These are phyloP conservation scores for Podospora didyma DNA, from an alignment of 495 filamentous ascomycete genomes.

Conservation along the genomic window DNA sequence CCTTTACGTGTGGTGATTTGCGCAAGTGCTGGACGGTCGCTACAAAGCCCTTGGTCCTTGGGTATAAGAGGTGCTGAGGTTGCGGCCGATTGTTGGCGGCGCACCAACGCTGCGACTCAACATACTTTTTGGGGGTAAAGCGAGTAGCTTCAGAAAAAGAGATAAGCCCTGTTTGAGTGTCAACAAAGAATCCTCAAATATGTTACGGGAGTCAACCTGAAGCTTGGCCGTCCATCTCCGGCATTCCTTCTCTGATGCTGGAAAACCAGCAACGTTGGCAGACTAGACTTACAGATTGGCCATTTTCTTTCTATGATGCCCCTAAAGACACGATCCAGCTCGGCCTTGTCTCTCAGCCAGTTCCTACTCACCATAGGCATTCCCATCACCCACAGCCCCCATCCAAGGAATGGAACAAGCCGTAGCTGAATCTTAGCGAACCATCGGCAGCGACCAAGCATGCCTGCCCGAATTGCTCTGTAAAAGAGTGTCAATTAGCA, in stretches of 20 bases:
- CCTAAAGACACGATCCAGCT: conserved; percentile 50
- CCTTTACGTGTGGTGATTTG: conserved; percentile 47
- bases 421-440: conserved; percentile 54
- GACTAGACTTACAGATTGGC: conserved; percentile 49
- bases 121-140: conserved; percentile 48
- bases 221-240: not conserved
- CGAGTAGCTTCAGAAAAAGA: conserved; percentile 57
- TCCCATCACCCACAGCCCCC: conserved; percentile 58
- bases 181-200: not conserved
- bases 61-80: conserved; percentile 52
- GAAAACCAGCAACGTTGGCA: not conserved
- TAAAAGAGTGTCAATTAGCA: too few species aligned
- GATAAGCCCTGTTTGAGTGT: conserved; percentile 47
- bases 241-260: too few species aligned
- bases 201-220: not conserved
- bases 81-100: conserved; percentile 39
- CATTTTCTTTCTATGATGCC: conserved; percentile 42
- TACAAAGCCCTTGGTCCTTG: conserved; percentile 54
- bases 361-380: conserved; percentile 56
- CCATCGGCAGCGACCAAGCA: conserved; percentile 55
- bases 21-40: conserved; percentile 51
- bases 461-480: conserved; percentile 41
- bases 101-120: conserved; percentile 47
- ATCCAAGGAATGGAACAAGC: conserved; percentile 54
- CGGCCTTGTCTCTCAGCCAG: conserved; percentile 49